Evolutionary conservation across 208 protist genomes (phyloP), one percentile per base, ranked within the genome.

Genomic region (Trypanosoma cruzi): DNA sequence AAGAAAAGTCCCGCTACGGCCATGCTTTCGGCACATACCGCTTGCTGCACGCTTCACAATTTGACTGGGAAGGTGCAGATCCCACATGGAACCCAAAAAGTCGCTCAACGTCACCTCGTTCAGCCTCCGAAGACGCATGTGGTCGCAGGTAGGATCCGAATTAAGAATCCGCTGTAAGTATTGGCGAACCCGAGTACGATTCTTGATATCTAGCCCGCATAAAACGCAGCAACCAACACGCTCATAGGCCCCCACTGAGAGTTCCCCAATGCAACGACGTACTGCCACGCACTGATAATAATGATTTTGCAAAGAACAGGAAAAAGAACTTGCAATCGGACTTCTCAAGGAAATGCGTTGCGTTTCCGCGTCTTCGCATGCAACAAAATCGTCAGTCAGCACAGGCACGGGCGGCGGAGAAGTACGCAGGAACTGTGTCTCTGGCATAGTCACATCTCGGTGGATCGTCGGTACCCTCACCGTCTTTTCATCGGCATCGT

Each of bases 41-140:
- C 24, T 57, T 26, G 13, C 26, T 16, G 26, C 32, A 46, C 4
- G 36, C 22, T 11, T 18, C 40, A 36, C 18, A 53, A 2, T 18
- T 36, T 31, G 26, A 7, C 50, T 26, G n/a, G 49, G 7, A 55
- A 66, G 73, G 31, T 66, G 64, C 22, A 92, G 29, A 14, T 57
- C 48, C 90, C 90, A 93, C 64, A 90, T 71, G 8, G 85, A 81
- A 24, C 90, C 90, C 1, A 95, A 75, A 61, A 82, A 57, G 37
- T 59, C 72, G 20, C 71, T 62, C 40, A 95, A 75, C 4, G 29
- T 60, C 24, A 77, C 65, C 71, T 91, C 85, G 20, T 75, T 91
- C 50, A 93, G 62, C 50, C 44, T 63, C 0, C 71, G 54, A 32
- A 95, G 66, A 69, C 79, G 73, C 4, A 36, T 68, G 18, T 61